Evolutionary conservation across 2,329 filamentous ascomycete genomes (phyloP).

Genomic region (Septoria petroselini): DNA sequence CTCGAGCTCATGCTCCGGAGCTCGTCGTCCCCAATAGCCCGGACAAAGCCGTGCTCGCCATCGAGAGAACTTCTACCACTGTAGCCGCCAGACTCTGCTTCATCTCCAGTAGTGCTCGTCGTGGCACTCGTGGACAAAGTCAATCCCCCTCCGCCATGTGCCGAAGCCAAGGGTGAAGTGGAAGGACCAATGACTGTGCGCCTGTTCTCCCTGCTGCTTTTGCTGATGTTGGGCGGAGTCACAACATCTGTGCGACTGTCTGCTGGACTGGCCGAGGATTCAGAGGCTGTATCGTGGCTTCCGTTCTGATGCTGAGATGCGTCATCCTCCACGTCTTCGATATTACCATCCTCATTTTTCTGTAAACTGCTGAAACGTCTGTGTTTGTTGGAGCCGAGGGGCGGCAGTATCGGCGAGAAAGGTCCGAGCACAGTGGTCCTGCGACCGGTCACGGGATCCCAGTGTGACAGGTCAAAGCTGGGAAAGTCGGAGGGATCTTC

Average conservation of each 20-base stretch:
- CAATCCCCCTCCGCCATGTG: neutral
- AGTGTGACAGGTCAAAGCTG: slow-evolving; percentile 18
- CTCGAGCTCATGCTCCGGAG: slow-evolving; percentile 22
- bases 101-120: neutral
- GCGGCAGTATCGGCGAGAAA: slow-evolving; percentile 3
- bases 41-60: slow-evolving; percentile 23
- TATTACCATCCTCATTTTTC: slow-evolving; percentile 20
- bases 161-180: slow-evolving; percentile 8
- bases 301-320: neutral
- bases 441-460: slow-evolving; percentile 18
- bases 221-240: neutral
- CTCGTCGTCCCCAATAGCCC: slow-evolving; percentile 22
- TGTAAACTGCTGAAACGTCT: slow-evolving; percentile 22
- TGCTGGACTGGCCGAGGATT: slow-evolving; percentile 12
- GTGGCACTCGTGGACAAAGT: neutral
- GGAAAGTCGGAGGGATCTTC: slow-evolving; percentile 17
- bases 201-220: slow-evolving; percentile 16
- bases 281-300: neutral
- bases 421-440: slow-evolving; percentile 26
- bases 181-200: slow-evolving; percentile 25
- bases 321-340: slow-evolving; percentile 17
- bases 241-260: neutral
- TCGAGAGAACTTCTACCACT: slow-evolving; percentile 14
- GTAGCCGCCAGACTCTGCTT: slow-evolving; percentile 1
- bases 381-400: slow-evolving; percentile 15